phyloP scores from a whole-genome alignment of 345 rosid genomes.

The Eucalyptus marginata region DNA sequence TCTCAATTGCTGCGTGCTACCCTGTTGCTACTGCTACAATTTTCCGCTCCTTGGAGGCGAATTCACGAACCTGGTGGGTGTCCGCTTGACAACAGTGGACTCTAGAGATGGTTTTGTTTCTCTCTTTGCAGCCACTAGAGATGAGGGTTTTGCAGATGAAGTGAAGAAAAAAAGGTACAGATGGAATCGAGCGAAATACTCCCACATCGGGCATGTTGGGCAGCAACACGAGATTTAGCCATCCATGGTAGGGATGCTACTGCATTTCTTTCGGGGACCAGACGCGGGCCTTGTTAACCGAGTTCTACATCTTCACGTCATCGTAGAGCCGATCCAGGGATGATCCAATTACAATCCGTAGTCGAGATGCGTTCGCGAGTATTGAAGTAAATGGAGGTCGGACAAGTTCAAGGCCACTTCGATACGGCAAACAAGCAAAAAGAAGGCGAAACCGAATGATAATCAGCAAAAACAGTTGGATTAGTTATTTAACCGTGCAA shows the following conservation, averaged over 20 bases:
- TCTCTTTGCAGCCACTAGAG: background rate
- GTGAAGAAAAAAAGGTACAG: background rate
- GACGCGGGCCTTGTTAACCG: background rate
- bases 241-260: background rate
- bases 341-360: background rate
- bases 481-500: background rate
- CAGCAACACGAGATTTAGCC: background rate
- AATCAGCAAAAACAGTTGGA: background rate
- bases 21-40: background rate
- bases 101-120: background rate
- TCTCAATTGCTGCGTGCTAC: background rate
- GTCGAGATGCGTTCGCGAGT: background rate
- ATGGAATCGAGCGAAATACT: background rate
- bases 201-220: background rate
- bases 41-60: background rate
- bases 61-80: background rate
- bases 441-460: background rate
- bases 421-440: background rate
- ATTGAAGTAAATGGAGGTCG: background rate
- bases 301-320: background rate
- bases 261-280: background rate
- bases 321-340: background rate
- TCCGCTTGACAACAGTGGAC: background rate
- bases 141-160: background rate
- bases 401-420: background rate